Evolutionary conservation across 352 stramenopile genomes (phyloP), one percentile per base, ranked within the genome.

Genomic region (Phytopythium aichiense): DNA sequence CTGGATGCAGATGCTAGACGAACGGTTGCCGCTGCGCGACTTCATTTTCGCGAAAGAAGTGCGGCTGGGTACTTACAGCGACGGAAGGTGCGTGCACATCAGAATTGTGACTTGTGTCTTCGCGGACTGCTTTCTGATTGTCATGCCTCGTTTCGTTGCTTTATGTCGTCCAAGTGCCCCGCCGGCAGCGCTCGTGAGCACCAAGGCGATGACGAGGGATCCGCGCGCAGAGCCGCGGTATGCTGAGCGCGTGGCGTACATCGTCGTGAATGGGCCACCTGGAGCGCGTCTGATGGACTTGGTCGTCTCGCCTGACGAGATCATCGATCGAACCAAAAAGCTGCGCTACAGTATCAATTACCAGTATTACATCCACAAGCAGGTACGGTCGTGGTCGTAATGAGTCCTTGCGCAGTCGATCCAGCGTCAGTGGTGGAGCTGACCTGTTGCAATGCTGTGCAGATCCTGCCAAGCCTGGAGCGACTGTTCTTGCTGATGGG

Each of bases 331-430:
- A 49, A 68, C 23, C 35, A 79, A 77, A 48, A 48, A 66, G 38
- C 67, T 66, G 58, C 69, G 63, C 16, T 65, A 85, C 60, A 76
- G 72, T n/a, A 73, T 97, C 63, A 97, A 98, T 65, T 86, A 92
- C 56, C 85, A 96, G 65, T 98, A 98, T 75, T 98, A 98, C 71
- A 94, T 97, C 63, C 77, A 90, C 60, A 97, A 97, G 62, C 87
- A 92, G 73, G 79, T 91, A 58, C 43, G 63, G 57, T 31, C 46
- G 46, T 38, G 63, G 57, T 22, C 23, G 23, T 35, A 13, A 22
- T 28, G 33, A 16, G 13, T 50, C 22, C 0, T 28, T 68, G 35
- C 28, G 42, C 51, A 22, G 42, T 33, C 35, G 23, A 18, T 23
- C 6, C 6, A 23, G 40, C 13, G 20, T 11, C 46, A 43, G 22